phyloP scores from a whole-genome alignment of 2,329 filamentous ascomycete species.

The Microdochium bolleyi region DNA sequence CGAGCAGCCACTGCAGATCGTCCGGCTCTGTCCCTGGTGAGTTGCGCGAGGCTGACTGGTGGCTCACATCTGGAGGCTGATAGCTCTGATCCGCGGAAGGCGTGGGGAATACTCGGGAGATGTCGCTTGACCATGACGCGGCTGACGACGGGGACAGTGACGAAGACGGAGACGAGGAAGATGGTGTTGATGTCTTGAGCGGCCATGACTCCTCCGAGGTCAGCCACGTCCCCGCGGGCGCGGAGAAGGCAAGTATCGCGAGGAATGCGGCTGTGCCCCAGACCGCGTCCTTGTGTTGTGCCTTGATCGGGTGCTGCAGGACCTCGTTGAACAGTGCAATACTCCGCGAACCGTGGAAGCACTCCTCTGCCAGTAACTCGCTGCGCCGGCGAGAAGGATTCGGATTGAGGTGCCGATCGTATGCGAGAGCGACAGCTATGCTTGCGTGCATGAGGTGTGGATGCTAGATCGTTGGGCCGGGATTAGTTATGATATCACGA shows the following conservation, averaged over 20 bases:
- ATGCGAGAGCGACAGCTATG: conserved; percentile 30
- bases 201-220: conserved; percentile 24
- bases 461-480: conserved; percentile 15
- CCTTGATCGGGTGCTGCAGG: conserved; percentile 22
- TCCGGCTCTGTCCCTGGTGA: conserved; percentile 2
- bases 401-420: conserved; percentile 22
- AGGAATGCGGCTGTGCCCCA: conserved; percentile 37
- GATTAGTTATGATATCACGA: background rate
- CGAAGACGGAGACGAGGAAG: background rate
- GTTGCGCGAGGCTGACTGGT: too few species aligned
- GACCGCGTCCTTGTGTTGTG: conserved; percentile 31
- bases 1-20: conserved; percentile 25
- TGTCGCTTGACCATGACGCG: background rate
- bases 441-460: conserved; percentile 38
- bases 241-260: conserved; percentile 28
- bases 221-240: conserved; percentile 20
- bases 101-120: background rate
- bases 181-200: conserved; percentile 8
- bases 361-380: conserved; percentile 25
- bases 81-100: too few species aligned
- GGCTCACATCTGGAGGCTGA: too few species aligned
- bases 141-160: background rate
- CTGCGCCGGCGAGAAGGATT: conserved; percentile 11
- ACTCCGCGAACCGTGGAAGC: conserved; percentile 33
- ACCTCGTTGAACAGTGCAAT: conserved; percentile 29